Percentiles rank a stretch among this genome's conserved stretches.
Conservation (phyloP, 2,329 filamentous ascomycete species). For the Lachnellula willkommii region DNA sequence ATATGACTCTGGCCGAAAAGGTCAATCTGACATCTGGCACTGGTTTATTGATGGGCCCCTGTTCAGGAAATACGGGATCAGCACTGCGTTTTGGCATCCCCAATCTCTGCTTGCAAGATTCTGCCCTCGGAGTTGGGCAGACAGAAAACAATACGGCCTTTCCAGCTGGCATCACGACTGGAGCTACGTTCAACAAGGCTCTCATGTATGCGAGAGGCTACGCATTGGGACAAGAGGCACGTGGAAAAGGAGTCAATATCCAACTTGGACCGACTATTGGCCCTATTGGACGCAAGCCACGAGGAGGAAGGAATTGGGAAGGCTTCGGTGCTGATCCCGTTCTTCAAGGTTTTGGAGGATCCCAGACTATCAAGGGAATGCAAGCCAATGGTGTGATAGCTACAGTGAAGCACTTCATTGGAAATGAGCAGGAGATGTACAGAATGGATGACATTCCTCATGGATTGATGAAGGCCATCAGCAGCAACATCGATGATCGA, state of each 20-base stretch:
- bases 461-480: constrained; percentile 32
- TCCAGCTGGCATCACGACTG: constrained; percentile 71
- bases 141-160: constrained; percentile 73
- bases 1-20: constrained; percentile 78
- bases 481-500: constrained; percentile 51
- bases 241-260: constrained; percentile 68
- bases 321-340: constrained; percentile 66
- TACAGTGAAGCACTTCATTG: constrained; percentile 52
- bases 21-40: constrained; percentile 70
- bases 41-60: constrained; percentile 65
- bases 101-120: constrained; percentile 66
- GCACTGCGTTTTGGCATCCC: constrained; percentile 66
- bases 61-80: constrained; percentile 72
- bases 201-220: constrained; percentile 64
- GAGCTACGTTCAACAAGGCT: constrained; percentile 69
- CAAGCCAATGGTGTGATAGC: constrained; percentile 53
- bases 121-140: constrained; percentile 64
- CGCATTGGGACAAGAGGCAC: constrained; percentile 65
- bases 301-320: constrained; percentile 72
- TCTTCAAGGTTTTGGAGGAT: constrained; percentile 49
- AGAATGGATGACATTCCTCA: constrained; percentile 29
- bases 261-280: constrained; percentile 63
- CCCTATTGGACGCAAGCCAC: constrained; percentile 65
- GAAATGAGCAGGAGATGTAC: constrained; percentile 38
- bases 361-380: constrained; percentile 50